phyloP scores from a whole-genome alignment of 768 basidiomycete genomes.

The Termitomyces sp. region DNA sequence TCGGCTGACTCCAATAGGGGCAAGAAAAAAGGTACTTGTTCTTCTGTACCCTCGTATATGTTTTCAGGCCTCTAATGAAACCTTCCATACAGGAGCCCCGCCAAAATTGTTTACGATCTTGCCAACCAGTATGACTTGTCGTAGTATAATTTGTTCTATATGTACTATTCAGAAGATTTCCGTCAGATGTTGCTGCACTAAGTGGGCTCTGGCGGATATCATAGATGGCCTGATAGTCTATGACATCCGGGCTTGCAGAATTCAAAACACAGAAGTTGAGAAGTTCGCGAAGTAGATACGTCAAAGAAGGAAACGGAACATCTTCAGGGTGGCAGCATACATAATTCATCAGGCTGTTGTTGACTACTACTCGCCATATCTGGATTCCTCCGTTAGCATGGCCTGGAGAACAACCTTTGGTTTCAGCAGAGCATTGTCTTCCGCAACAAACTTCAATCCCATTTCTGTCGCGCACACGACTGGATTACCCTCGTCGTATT shows the following conservation, averaged over 20 bases:
- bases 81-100: not conserved
- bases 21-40: constrained; percentile 5
- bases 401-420: not conserved
- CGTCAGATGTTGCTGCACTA: not conserved
- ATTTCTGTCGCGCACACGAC: not conserved
- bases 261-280: too few relatives aligned
- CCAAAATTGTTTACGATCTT: not conserved
- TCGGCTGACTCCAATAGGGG: not conserved
- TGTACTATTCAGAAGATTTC: not conserved
- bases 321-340: not conserved
- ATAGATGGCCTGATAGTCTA: not conserved
- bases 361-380: not conserved
- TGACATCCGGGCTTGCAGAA: too few relatives aligned
- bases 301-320: not conserved
- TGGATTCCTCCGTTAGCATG: not conserved
- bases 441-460: not conserved
- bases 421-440: not conserved
- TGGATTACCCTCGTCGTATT: not conserved
- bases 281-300: not conserved
- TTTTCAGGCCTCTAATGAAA: not conserved
- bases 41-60: not conserved
- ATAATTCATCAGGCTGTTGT: not conserved
- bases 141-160: not conserved
- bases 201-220: not conserved
- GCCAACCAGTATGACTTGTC: not conserved